A percentile compares a stretch with the other conserved stretches of the same genome.
Evolutionary conservation across 441 rosid species (phyloP).

Genomic region (Gossypium schwendimanii): DNA sequence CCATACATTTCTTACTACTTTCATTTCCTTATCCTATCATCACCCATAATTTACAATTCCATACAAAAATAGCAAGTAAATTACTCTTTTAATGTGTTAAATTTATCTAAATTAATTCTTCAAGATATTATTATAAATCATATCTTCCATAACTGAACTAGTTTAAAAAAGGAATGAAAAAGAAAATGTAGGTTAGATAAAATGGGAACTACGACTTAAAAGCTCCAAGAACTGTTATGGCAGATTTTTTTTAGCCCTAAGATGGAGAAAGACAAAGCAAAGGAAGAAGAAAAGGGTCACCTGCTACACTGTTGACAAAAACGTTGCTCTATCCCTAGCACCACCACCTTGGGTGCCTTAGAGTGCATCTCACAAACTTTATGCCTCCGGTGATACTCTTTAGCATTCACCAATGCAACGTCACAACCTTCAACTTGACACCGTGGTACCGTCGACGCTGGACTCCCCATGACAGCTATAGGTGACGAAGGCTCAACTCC

Average conservation of each 20-base stretch:
- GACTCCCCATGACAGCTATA: background rate
- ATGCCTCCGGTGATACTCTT: constrained; percentile 72
- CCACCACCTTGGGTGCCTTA: constrained; percentile 60
- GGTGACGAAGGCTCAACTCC: constrained; percentile 17
- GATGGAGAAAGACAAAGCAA: background rate
- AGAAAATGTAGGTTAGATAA: no score
- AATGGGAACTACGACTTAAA: no score
- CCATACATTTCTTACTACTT: background rate
- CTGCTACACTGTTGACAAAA: constrained; percentile 94
- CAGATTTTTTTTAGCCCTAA: no score
- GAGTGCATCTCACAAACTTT: constrained; percentile 75
- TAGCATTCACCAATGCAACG: constrained; percentile 47
- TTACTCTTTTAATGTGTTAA: no score
- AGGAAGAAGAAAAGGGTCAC: constrained; percentile 20
- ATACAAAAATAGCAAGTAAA: background rate
- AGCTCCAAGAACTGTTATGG: no score
- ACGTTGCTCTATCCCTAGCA: constrained; percentile 59
- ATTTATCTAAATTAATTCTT: no score
- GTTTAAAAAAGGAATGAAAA: no score
- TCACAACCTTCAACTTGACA: constrained; percentile 81
- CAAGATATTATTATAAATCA: no score
- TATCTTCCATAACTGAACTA: no score
- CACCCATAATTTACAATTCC: background rate
- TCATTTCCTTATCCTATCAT: background rate
- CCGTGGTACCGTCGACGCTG: constrained; percentile 33